These are phyloP conservation scores for Apophysomyces trapeziformis DNA, from an alignment of 371 early-diverging fungal species.

Conservation along the genomic window DNA sequence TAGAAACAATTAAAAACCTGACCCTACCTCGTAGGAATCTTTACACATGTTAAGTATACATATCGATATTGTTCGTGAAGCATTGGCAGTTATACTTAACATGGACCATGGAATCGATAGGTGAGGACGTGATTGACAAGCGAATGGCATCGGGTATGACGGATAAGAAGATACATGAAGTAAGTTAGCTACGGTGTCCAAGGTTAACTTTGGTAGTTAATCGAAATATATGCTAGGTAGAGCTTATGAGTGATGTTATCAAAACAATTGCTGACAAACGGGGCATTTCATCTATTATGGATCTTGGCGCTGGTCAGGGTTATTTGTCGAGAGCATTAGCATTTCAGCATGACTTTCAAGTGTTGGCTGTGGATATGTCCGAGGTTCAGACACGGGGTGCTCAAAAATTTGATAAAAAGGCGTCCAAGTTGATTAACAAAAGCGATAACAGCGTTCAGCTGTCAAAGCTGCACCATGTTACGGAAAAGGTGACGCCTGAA, in stretches of 20 bases:
- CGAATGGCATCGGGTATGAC: conserved; percentile 68
- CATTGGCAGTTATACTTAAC: background rate
- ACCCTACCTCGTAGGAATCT: conserved; percentile 25
- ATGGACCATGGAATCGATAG: background rate
- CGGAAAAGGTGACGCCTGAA: conserved; percentile 57
- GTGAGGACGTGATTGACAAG: conserved; percentile 20
- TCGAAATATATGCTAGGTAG: conserved; percentile 42
- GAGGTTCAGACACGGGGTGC: conserved; percentile 84
- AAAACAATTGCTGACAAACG: conserved; percentile 47
- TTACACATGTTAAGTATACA: conserved; percentile 16
- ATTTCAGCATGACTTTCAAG: conserved; percentile 67
- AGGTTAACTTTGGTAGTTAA: too few species aligned
- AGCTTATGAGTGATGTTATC: conserved; percentile 64
- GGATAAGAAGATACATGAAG: conserved; percentile 74
- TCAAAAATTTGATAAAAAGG: conserved; percentile 61
- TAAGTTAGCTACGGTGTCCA: background rate
- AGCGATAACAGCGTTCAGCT: conserved; percentile 20
- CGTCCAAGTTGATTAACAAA: conserved; percentile 34
- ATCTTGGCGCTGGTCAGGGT: conserved; percentile 78
- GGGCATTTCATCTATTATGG: conserved; percentile 56
- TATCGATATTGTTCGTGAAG: background rate
- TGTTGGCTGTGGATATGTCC: conserved; percentile 82
- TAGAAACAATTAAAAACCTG: conserved; percentile 24
- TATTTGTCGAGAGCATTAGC: conserved; percentile 80
- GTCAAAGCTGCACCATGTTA: conserved; percentile 57